Base-by-base conservation (phyloP, 2,329 filamentous ascomycete genomes). In the Claviceps purpurea region DNA sequence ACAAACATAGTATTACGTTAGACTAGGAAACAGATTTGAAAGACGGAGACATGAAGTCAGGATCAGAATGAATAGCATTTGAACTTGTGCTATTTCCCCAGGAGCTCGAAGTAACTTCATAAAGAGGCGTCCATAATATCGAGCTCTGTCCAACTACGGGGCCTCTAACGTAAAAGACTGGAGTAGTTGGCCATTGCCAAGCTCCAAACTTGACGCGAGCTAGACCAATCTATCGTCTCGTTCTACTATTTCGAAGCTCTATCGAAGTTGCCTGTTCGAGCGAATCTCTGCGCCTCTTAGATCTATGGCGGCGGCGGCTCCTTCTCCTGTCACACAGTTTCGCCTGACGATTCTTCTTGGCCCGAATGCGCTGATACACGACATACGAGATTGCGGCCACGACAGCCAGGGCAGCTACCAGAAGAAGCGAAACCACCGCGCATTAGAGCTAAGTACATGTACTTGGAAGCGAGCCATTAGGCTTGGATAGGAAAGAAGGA, bases 391-490 rank as follows among this genome's bases (percentile, higher is more conserved):
- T 37, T 14, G 11, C 51, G 42, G 48, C 47, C 11, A 53, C 34
- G 30, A 53, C 20, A 4, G 47, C 37, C 43, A 43, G 47, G 16
- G 47, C 47, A 16, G 48, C 51, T 53, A n/a, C n/a, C 41, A 45
- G 43, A 13, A n/a, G 37, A 47, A 37, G 13, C 7, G 16, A 47
- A 20, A 47, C 13, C 16, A 18, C n/a, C 18, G 26, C 24, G 7
- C 14, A 26, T 51, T 22, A 47, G 37, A 16, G 7, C 30, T 24
- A 20, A n/a, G 16, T 18, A n/a, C 20, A 40, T 11, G 47, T 8
- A 37, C 13, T 24, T 10, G 22, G 47, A 52, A 26, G 39, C 30
- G 41, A 42, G 20, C 6, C 14, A 26, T 26, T 34, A 3, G 10
- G 4, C 5, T n/a, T 47, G 16, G n/a, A 49, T 49, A 20, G 42